Percentiles rank a stretch among this genome's conserved stretches.
phyloP scores from a whole-genome alignment of 768 basidiomycete species.

The Boletus patriciae region DNA sequence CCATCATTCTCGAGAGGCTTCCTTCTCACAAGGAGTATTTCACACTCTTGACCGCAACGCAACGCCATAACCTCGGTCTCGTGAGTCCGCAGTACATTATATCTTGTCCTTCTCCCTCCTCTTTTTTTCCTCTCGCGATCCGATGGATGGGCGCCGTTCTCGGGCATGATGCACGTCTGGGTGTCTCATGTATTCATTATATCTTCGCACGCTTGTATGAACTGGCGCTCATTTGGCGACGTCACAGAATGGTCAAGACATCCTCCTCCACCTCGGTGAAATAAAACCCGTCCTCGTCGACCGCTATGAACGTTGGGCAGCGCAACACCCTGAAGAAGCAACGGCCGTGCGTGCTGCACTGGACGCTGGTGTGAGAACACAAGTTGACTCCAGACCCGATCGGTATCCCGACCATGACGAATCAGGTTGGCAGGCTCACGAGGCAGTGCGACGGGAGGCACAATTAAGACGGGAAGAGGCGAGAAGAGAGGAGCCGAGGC shows the following conservation, averaged over 20 bases:
- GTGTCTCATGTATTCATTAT: background rate
- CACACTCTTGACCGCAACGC: conserved; percentile 50
- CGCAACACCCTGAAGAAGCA: conserved; percentile 42
- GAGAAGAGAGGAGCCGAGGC: conserved; percentile 37
- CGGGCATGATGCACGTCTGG: background rate
- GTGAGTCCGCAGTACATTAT: conserved; percentile 48
- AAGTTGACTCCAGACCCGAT: conserved; percentile 28
- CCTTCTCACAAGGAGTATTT: conserved; percentile 69
- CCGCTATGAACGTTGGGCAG: conserved; percentile 61
- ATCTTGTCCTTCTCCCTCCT: background rate
- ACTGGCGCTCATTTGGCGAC: conserved; percentile 17
- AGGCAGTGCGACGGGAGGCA: conserved; percentile 32
- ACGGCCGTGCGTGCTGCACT: conserved; percentile 20
- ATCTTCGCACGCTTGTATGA: background rate
- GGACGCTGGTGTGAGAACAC: conserved; percentile 21
- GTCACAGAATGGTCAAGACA: conserved; percentile 70
- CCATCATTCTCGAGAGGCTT: conserved; percentile 76
- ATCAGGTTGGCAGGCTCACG: conserved; percentile 35
- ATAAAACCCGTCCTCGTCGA: conserved; percentile 65
- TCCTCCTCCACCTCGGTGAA: conserved; percentile 62
- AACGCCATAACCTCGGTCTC: conserved; percentile 65
- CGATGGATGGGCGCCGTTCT: background rate
- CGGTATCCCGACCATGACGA: conserved; percentile 30
- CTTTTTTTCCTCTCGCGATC: conserved; percentile 4
- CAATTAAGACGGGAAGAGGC: conserved; percentile 34